phyloP scores from a whole-genome alignment of 2,329 filamentous ascomycete species.

The Tolypocladium inflatum region DNA sequence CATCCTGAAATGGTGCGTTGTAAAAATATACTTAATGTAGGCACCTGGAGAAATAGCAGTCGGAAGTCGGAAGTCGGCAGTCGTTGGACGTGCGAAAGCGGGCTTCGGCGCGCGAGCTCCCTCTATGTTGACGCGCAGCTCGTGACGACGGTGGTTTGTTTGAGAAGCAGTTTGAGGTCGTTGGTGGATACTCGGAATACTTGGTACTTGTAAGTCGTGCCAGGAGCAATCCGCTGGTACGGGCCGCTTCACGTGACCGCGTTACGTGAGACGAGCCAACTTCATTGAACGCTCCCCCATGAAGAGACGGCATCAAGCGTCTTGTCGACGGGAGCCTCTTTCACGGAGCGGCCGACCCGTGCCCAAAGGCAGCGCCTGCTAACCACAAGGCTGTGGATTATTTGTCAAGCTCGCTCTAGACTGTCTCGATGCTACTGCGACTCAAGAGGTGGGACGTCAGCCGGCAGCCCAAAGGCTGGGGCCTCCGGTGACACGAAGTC shows the following conservation, averaged over 20 bases:
- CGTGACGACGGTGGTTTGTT: background rate
- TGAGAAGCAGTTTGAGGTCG: background rate
- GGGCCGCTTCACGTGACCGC: background rate
- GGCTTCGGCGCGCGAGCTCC: background rate
- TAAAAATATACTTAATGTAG: constrained; percentile 23
- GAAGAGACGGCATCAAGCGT: too few relatives aligned
- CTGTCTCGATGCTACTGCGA: background rate
- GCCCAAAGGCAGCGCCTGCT: background rate
- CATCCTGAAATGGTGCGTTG: constrained; percentile 19
- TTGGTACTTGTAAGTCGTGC: background rate
- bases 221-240: background rate
- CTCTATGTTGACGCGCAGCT: background rate
- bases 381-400: background rate
- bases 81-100: background rate
- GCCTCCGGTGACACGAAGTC: too few relatives aligned
- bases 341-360: background rate
- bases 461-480: background rate
- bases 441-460: background rate
- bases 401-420: background rate
- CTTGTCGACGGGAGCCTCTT: background rate
- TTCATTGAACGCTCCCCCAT: background rate
- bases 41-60: constrained; percentile 22
- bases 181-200: background rate
- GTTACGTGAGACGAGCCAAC: background rate
- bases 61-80: constrained; percentile 1